phyloP scores from a whole-genome alignment of 257 asterid species.

The Euphrasia confusa region DNA sequence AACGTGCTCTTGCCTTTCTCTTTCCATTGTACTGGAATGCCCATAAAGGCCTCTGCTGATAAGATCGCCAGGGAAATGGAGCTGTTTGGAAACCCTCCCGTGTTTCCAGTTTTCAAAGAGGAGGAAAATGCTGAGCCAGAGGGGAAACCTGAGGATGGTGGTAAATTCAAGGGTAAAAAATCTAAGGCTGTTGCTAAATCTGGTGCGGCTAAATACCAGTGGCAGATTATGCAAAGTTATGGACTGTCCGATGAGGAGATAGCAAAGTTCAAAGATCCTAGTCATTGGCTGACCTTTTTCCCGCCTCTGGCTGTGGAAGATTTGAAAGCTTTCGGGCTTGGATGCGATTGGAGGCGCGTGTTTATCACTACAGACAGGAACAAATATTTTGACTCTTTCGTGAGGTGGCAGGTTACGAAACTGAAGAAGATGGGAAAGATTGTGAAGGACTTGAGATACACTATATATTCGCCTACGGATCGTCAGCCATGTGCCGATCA shows the following conservation, averaged over 20 bases:
- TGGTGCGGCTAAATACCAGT: conserved; percentile 66
- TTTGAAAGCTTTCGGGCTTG: conserved; percentile 87
- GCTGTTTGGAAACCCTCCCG: conserved; percentile 75
- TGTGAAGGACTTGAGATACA: conserved; percentile 73
- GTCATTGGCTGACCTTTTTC: conserved; percentile 74
- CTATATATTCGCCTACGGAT: conserved; percentile 82
- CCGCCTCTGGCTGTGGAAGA: conserved; percentile 93
- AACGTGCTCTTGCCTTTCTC: conserved; percentile 84
- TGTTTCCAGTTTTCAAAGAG: conserved; percentile 58
- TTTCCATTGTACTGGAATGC: conserved; percentile 97
- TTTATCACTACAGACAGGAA: conserved; percentile 81
- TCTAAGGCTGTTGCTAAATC: conserved; percentile 83
- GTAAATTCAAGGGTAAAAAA: conserved; percentile 82
- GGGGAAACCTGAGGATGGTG: conserved; percentile 50
- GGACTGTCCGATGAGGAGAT: conserved; percentile 81
- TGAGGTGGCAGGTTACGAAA: conserved; percentile 84
- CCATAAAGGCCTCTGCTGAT: conserved; percentile 92
- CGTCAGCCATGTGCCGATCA: conserved; percentile 99
- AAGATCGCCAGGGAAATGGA: conserved; percentile 70
- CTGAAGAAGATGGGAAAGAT: conserved; percentile 76
- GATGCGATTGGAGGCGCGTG: conserved; percentile 94
- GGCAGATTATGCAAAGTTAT: conserved; percentile 92
- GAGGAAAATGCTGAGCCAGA: conserved; percentile 50
- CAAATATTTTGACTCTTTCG: conserved; percentile 81
- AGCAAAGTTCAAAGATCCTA: conserved; percentile 56